These are phyloP conservation scores for Aspergillus ochraceus DNA, from an alignment of 2,329 filamentous ascomycete genomes.

Conservation along the genomic window DNA sequence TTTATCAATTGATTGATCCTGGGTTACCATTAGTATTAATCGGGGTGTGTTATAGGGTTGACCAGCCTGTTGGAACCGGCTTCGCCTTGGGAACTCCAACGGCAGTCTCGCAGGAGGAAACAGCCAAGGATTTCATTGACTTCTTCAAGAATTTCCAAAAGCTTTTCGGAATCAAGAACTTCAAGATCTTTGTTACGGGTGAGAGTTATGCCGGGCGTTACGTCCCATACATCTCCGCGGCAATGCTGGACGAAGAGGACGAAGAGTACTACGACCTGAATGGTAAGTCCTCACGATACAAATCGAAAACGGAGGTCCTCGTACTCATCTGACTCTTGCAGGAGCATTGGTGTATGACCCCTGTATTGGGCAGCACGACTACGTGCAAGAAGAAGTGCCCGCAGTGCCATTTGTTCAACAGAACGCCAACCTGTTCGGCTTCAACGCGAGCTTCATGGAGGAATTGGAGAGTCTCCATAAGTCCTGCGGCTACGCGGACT, in stretches of 20 bases:
- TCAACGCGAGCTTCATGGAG: slow-evolving; percentile 46
- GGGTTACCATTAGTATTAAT: neutral
- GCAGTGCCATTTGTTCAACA: slow-evolving; percentile 45
- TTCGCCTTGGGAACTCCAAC: slow-evolving; percentile 67
- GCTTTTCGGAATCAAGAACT: slow-evolving; percentile 65
- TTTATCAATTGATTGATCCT: neutral
- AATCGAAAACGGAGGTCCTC: neutral
- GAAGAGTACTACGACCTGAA: slow-evolving; percentile 67
- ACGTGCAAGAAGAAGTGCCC: slow-evolving; percentile 34
- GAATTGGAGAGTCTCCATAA: slow-evolving; percentile 43
- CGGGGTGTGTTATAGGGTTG: slow-evolving; percentile 21
- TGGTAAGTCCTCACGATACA: slow-evolving; percentile 39
- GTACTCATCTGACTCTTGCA: slow-evolving; percentile 5
- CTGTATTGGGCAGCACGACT: slow-evolving; percentile 47
- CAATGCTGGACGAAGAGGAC: slow-evolving; percentile 70
- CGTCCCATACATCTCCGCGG: slow-evolving; percentile 71
- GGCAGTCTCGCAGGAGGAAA: slow-evolving; percentile 66
- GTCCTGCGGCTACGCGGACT: slow-evolving; percentile 48
- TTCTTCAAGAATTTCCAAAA: slow-evolving; percentile 79
- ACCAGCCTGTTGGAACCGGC: slow-evolving; percentile 59
- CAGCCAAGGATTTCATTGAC: slow-evolving; percentile 69
- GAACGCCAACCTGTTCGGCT: slow-evolving; percentile 45
- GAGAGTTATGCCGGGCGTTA: slow-evolving; percentile 72
- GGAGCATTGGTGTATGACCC: slow-evolving; percentile 71
- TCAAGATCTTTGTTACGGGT: slow-evolving; percentile 72